Evolutionary conservation across 1,284 basidiomycete genomes (phyloP), one percentile per base, ranked within the genome.

Genomic region (Malassezia arunalokei): DNA sequence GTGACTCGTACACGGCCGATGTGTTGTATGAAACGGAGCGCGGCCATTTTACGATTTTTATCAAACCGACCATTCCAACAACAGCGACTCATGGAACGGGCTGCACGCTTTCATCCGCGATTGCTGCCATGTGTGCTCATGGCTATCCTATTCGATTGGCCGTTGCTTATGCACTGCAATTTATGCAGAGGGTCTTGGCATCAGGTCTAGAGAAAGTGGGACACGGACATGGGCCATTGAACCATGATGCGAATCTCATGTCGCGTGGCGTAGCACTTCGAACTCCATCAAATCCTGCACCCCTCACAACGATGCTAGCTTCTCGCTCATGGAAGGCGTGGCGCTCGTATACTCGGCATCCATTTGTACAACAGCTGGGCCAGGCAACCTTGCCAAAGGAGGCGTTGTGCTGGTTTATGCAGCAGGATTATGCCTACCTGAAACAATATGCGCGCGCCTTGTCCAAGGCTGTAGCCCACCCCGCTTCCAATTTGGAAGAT

Each of bases 101-200:
- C 1, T 96, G 90, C 71, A 95, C 91, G 0, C 77, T 95, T 8
- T 85, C 83, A 37, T 83, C 89, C 0, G 87, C 88, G 0, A 78
- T 94, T 12, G 83, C 85, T 1, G 83, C 82, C 46, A 78, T 78
- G 20, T 75, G 89, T 11, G 82, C 80, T 0, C 76, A 77, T 35
- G 82, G 82, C 33, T 62, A 65, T 62, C 69, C 62, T 82, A 81
- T 86, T 27, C 68, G 75, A 0, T 78, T 81, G 9, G 84, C 86
- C 0, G 78, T 81, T 0, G 71, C 76, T 12, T 67, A 74, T 9
- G 87, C 84, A 0, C 83, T 83, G 1, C 70, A 74, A 6, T 95
- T 85, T 66, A 87, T 86, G 0, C 81, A 89, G 64, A 73, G 79
- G 0, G 88, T 83, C 0, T 91, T 95, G 41, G 79, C 81, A 31